Evolutionary conservation across 2,329 filamentous ascomycete species (phyloP).

Genomic region (Penicillium glabrum): DNA sequence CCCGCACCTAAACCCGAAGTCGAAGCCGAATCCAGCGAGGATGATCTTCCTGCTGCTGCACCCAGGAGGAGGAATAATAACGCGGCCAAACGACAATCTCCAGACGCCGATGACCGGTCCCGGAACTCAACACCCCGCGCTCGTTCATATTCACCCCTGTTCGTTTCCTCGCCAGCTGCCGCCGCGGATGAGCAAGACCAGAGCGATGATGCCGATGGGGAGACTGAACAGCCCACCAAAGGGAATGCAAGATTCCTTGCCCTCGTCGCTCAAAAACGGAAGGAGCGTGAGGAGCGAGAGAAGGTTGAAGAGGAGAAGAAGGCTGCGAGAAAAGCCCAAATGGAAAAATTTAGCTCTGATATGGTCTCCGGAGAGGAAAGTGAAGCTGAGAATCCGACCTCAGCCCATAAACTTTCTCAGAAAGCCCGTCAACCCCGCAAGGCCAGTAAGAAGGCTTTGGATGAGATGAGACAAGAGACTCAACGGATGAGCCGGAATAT

Average conservation of each 20-base stretch:
- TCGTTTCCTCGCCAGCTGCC: constrained; percentile 40
- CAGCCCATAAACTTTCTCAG: constrained; percentile 68
- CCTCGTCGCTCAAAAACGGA: constrained; percentile 70
- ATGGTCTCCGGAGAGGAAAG: constrained; percentile 53
- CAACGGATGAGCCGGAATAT: constrained; percentile 87
- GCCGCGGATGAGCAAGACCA: constrained; percentile 9
- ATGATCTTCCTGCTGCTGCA: constrained; percentile 31
- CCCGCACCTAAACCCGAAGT: neutral
- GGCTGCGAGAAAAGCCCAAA: constrained; percentile 32
- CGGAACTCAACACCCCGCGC: constrained; percentile 22
- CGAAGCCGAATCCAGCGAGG: constrained; percentile 16
- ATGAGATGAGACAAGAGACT: constrained; percentile 93
- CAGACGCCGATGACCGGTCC: constrained; percentile 26
- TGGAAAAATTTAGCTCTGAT: constrained; percentile 37
- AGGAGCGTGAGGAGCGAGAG: constrained; percentile 68
- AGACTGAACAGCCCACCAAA: constrained; percentile 26
- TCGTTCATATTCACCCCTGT: constrained; percentile 42
- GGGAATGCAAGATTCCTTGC: constrained; percentile 66
- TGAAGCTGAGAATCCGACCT: constrained; percentile 62
- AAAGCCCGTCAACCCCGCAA: constrained; percentile 69
- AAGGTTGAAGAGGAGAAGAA: constrained; percentile 50
- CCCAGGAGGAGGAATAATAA: constrained; percentile 32
- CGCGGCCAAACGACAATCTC: constrained; percentile 22
- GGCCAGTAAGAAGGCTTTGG: constrained; percentile 89
- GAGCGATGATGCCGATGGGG: constrained; percentile 21